A percentile compares a stretch with the other conserved stretches of the same genome.
phyloP scores from a whole-genome alignment of 805 yeast species.

The Lachancea sp. region DNA sequence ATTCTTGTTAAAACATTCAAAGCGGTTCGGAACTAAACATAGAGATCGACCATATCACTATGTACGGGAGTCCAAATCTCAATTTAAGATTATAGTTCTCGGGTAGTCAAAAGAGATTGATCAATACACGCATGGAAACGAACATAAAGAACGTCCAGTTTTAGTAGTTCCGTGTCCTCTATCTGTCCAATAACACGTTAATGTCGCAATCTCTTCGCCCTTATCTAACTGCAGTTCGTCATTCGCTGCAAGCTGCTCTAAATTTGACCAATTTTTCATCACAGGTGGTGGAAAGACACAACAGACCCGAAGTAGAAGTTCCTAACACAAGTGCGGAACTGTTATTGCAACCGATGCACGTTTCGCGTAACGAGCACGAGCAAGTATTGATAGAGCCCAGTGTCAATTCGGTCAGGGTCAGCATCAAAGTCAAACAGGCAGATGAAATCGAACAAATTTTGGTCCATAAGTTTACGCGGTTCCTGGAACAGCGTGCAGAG shows the following conservation, averaged over 20 bases:
- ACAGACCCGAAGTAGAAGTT: slow-evolving; percentile 92
- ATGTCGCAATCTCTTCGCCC: slow-evolving; percentile 97
- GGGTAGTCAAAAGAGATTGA: no score
- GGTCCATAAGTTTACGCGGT: slow-evolving; percentile 91
- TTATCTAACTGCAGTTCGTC: slow-evolving; percentile 86
- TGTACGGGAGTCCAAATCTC: no score
- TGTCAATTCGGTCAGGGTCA: slow-evolving; percentile 84
- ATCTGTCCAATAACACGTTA: no score
- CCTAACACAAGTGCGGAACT: slow-evolving; percentile 72
- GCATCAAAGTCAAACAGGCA: slow-evolving; percentile 91
- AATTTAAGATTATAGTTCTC: no score
- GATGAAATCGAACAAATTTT: slow-evolving; percentile 94
- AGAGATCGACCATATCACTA: no score
- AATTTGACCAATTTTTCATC: slow-evolving; percentile 92
- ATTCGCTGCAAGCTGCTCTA: slow-evolving; percentile 87
- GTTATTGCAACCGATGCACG: slow-evolving; percentile 78
- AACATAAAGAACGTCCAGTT: no score
- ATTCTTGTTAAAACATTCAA: no score
- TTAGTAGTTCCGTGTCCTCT: no score
- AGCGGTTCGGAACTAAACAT: no score
- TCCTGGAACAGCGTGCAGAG: slow-evolving; percentile 93
- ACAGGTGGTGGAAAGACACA: slow-evolving; percentile 93
- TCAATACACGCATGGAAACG: no score
- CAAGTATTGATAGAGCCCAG: slow-evolving; percentile 89
- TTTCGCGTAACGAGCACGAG: slow-evolving; percentile 91